Base-by-base conservation (phyloP, 495 filamentous ascomycete genomes). In the Staphylotrichum longicolle region DNA sequence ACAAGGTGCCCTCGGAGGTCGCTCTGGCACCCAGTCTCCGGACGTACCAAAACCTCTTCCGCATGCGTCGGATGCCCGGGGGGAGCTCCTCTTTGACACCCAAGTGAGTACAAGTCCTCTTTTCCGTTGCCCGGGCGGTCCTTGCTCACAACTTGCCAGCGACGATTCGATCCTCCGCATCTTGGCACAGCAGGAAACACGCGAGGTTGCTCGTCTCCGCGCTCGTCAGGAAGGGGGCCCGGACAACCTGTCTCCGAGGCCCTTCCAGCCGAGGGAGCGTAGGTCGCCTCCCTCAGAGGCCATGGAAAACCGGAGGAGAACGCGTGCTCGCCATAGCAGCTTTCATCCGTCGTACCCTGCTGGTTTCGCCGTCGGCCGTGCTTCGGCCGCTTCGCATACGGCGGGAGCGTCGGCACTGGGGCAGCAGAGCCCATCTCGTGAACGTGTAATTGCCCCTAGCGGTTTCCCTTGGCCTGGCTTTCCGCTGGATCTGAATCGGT, bases 1-100 rank as follows among this genome's bases (percentile, higher is more conserved):
- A 83, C 60, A 82, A 82, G 58, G 72, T 85, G 10, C 81, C 74
- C 12, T 82, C 82, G 14, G 80, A 84, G 54, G 68, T 62, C 7
- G 57, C 49, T 30, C n/a, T 63, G 4, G 58, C 55, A 2, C 37
- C 63, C 34, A 50, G 40, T 27, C 32, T 51, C 27, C 65, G 63
- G 42, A 58, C 63, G 10, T 44, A 69, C 9, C 58, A 66, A 1
- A 60, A 67, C n/a, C 58, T 69, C 42, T 9, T 72, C n/a, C 61
- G 60, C 4, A 54, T 57, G 12, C 50, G 45, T 10, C 47, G 30
- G 46, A 62, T 45, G 12, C 12, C 50, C 12, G 7, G 1, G 8
- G 41, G n/a, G 11, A 37, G 7, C 4, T 5, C 27, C 6, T 5
- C 46, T n/a, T 4, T 27, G 20, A 27, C 33, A 2, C 10, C 12